Evolutionary conservation across 805 yeast species (phyloP), one percentile per base, ranked within the genome.

Genomic region (Ascoidea tarda): DNA sequence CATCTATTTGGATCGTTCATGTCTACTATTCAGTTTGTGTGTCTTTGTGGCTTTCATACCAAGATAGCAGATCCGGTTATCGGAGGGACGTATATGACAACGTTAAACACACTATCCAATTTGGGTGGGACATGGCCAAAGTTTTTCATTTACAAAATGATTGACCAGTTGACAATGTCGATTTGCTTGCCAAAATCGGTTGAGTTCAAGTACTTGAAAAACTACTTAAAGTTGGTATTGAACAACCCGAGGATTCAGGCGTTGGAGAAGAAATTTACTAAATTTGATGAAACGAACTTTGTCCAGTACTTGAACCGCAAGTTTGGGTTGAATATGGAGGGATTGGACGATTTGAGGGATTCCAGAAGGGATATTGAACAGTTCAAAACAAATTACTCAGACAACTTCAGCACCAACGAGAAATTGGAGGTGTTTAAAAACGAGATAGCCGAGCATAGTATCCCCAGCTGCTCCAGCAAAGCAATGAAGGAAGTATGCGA

Each of bases 101-200:
- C 96, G 0, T 72, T 93, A 54, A 93, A 93, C 66, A 93, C 99
- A 0, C 72, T 93, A 49, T 81, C 95, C 47, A 93, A 93, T 64
- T 74, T 91, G 54, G 99, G 99, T 31, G 99, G 99, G 8, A 93
- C 95, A 48, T 93, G 99, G 99, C 99, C 99, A 1, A 75, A 88
- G 52, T 70, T 87, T n/a, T 70, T 93, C 38, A 82, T 91, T 1
- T 75, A 89, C 58, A 78, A 74, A 54, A 73, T 89, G 66, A 91
- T 93, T 52, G 97, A 91, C 67, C 76, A 73, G 59, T 77, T 89
- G 59, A 86, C 97, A 0, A 60, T 67, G 4, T 79, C 89, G 1
- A 64, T 71, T 33, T 91, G 98, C 67, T 59, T 66, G 6, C 63
- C 71, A 8, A 59, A n/a, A 51, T 57, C 53, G 28, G 28, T 21